These are phyloP conservation scores for Cucurbita pepo DNA, from an alignment of 306 rosid genomes.

Conservation along the genomic window DNA sequence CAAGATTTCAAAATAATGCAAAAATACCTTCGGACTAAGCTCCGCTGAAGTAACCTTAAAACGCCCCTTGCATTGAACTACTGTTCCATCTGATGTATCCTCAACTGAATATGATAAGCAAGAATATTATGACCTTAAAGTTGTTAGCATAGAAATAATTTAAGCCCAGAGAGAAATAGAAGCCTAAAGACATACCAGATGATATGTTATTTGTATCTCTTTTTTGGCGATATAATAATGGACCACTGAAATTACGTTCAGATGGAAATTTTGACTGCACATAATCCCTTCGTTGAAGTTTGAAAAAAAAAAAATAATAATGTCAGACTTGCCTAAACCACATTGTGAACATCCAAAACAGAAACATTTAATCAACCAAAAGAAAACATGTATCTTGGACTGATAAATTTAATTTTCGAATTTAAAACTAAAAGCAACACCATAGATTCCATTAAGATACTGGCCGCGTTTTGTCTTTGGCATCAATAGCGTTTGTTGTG, in stretches of 20 bases:
- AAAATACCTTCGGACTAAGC: conserved; percentile 60
- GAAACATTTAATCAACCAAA: background rate
- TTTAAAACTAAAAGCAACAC: background rate
- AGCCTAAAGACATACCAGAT: conserved; percentile 33
- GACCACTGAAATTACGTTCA: conserved; percentile 72
- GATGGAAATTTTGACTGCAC: conserved; percentile 37
- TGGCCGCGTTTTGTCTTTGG: background rate
- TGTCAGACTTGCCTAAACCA: background rate
- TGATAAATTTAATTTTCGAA: background rate
- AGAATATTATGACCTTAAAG: background rate
- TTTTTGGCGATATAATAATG: conserved; percentile 32
- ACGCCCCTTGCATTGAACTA: conserved; percentile 74
- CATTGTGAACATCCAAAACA: background rate
- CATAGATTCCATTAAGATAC: background rate
- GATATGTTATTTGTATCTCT: conserved; percentile 49
- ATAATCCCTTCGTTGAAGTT: conserved; percentile 54
- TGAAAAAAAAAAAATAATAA: background rate
- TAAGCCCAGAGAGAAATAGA: conserved; percentile 1
- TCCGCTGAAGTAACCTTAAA: conserved; percentile 84
- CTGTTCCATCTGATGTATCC: conserved; percentile 80
- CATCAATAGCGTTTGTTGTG: background rate
- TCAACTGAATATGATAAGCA: conserved; percentile 29
- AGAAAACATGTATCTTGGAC: background rate
- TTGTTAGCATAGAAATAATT: background rate
- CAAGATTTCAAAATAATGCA: conserved; percentile 2